A percentile compares a stretch with the other conserved stretches of the same genome.
Evolutionary conservation across 1,284 basidiomycete genomes (phyloP).

Genomic region (Caloboletus inedulis): DNA sequence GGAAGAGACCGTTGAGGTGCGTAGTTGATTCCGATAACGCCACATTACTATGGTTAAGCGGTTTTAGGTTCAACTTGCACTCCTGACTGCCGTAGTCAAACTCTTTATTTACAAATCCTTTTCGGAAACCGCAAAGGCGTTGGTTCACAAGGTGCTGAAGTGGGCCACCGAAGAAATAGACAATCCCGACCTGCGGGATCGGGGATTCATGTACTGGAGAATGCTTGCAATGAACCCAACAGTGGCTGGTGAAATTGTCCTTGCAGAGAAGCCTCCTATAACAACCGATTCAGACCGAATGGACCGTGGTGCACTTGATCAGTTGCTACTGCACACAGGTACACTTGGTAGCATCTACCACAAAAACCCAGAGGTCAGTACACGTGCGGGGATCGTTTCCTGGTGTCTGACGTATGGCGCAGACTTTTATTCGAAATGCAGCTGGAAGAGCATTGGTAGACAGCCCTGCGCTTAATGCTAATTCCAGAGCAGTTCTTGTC

Average conservation of each 20-base stretch:
- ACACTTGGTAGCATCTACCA: conserved; percentile 86
- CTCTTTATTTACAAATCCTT: conserved; percentile 90
- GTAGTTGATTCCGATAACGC: conserved; percentile 18
- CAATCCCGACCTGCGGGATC: conserved; percentile 94
- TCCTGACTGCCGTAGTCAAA: conserved; percentile 95
- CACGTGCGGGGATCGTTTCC: not conserved
- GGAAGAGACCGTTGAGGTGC: conserved; percentile 88
- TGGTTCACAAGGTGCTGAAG: conserved; percentile 95
- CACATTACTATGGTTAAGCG: not conserved
- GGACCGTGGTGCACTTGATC: conserved; percentile 93
- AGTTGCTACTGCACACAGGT: conserved; percentile 77
- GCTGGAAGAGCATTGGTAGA: conserved; percentile 70
- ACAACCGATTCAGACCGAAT: conserved; percentile 98
- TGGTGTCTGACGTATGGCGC: conserved; percentile 13
- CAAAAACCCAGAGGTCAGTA: conserved; percentile 78
- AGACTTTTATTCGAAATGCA: conserved; percentile 84
- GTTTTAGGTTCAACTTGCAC: conserved; percentile 86
- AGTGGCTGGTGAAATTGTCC: conserved; percentile 88
- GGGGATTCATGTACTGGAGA: conserved; percentile 99
- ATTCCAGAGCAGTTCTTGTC: conserved; percentile 71
- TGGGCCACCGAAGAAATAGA: conserved; percentile 98
- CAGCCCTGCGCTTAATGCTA: conserved; percentile 73
- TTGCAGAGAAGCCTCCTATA: conserved; percentile 92
- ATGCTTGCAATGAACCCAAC: conserved; percentile 91
- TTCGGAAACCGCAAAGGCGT: conserved; percentile 82